Base-by-base conservation (phyloP, 129 eudicot genomes). In the Lactuca saligna region DNA sequence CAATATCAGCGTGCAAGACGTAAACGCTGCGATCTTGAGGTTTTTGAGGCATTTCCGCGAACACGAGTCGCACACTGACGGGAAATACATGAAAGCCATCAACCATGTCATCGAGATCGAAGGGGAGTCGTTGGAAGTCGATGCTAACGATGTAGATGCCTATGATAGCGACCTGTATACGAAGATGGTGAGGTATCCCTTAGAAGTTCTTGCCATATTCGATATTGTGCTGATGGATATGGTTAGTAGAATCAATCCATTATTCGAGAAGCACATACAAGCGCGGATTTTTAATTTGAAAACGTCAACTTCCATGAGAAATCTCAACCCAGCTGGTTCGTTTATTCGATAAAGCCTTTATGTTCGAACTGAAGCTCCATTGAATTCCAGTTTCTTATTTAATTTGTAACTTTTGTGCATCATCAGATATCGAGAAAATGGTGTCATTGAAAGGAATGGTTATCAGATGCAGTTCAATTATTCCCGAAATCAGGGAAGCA, bases 381-480 rank as follows among this genome's bases (percentile, higher is more conserved):
- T 20, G 4, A 16, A 4, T 35, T 3, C 63, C 3, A 10, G 3
- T 71, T 49, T 58, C 16, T 72, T 49, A 60, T 51, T 55, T 74
- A 55, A 50, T 15, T 16, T 51, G 16, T 54, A 33, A 37, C 51
- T 67, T 48, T 8, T 33, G 61, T 66, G 35, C 17, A 63, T 83
- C 49, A 34, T 50, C 57, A 93, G 99, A 93, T 83, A 88, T 93
- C 77, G 99, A 93, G 81, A 93, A 89, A 90, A 89, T 93, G 99
- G 95, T 93, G 59, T 89, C 97, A 13, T 31, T 93, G 80, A 93
- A 93, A 75, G 99, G 99, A 57, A 93, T 93, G 99, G 68, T 89
- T 65, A 92, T 92, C 56, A 82, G 95, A 44, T 85, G 95, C 76
- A 93, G 97, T 59, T 81, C 88, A 3, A 80, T 89, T 37, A 84